Base-by-base conservation (phyloP, 1,284 basidiomycete species). In the Kalmanozyma brasiliensis region DNA sequence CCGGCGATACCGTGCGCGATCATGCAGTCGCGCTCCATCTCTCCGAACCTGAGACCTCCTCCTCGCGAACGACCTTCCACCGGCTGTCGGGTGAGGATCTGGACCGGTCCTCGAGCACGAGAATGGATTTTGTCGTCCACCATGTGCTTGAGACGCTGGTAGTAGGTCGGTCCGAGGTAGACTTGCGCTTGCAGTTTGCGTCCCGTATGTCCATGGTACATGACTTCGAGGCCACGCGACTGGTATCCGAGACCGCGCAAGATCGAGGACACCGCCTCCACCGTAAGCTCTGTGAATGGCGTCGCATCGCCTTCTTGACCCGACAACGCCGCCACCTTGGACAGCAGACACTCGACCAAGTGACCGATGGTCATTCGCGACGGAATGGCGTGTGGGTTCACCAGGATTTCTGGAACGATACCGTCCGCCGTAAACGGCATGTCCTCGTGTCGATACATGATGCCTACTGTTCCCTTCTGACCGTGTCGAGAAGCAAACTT, bases 11-110 rank as follows among this genome's bases (percentile, higher is more conserved):
- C 96, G 85, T 99, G 96, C 34, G 95, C 96, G 70, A 99, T 97
- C 96, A 99, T 98, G 84, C 95, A 98, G 88, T 98, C 94, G 83
- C 93, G 91, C 83, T 99, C 95, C 96, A 99, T 99, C 87, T 99
- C 96, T 86, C 95, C 96, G 87, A 99, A 98, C 78, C 96, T 93
- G 73, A 99, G 85, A 83, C 96, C 96, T 87, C 96, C 96, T 81
- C 98, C 96, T 84, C 96, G 89, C 87, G 90, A 93, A 84, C 96
- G 89, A 88, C 96, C 96, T 83, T 98, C 96, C n/a, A 98, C 96
- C 6, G 95, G 96, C 83, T 99, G 96, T 46, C 96, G 87, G 19
- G 95, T 98, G 77, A 99, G 84, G 78, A 98, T 98, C 84, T 98
- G 96, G 9, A 98, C 92, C 5, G 96, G 96, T 16, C 96, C 96